Percentiles rank a stretch among this genome's conserved stretches.
phyloP scores from a whole-genome alignment of 2,329 filamentous ascomycete species.

The Pseudogymnoascus sp. region DNA sequence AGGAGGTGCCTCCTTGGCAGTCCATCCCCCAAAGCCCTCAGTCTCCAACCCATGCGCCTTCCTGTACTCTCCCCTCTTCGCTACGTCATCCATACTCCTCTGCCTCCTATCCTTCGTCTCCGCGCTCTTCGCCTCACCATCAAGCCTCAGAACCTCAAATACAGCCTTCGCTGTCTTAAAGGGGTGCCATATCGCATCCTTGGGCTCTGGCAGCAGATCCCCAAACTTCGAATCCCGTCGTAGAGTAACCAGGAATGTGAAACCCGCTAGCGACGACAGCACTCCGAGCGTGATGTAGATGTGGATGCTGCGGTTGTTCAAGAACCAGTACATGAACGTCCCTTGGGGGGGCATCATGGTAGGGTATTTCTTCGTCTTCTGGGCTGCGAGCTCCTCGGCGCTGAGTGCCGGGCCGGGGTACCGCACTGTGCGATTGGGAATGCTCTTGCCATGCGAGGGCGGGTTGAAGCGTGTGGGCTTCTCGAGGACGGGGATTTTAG shows the following conservation, averaged over 20 bases:
- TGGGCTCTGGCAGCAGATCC: constrained; percentile 66
- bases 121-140: constrained; percentile 62
- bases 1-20: constrained; percentile 26
- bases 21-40: constrained; percentile 45
- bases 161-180: constrained; percentile 57
- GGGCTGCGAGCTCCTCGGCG: constrained; percentile 55
- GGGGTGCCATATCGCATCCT: constrained; percentile 62
- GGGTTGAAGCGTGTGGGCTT: constrained; percentile 87
- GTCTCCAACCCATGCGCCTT: constrained; percentile 75
- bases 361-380: constrained; percentile 68
- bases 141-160: constrained; percentile 65
- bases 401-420: constrained; percentile 66
- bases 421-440: constrained; percentile 49
- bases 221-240: constrained; percentile 68
- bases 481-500: constrained; percentile 63
- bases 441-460: constrained; percentile 73
- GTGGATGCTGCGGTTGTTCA: constrained; percentile 70
- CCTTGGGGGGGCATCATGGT: constrained; percentile 81
- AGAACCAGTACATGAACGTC: constrained; percentile 75
- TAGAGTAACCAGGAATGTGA: constrained; percentile 73
- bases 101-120: constrained; percentile 64
- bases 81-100: constrained; percentile 71
- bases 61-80: constrained; percentile 78
- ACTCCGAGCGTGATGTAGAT: constrained; percentile 63
- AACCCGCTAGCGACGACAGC: constrained; percentile 50